Evolutionary conservation across 176 grass and related monocot genomes (phyloP), one percentile per base, ranked within the genome.

Genomic region (Oryza australiensis): DNA sequence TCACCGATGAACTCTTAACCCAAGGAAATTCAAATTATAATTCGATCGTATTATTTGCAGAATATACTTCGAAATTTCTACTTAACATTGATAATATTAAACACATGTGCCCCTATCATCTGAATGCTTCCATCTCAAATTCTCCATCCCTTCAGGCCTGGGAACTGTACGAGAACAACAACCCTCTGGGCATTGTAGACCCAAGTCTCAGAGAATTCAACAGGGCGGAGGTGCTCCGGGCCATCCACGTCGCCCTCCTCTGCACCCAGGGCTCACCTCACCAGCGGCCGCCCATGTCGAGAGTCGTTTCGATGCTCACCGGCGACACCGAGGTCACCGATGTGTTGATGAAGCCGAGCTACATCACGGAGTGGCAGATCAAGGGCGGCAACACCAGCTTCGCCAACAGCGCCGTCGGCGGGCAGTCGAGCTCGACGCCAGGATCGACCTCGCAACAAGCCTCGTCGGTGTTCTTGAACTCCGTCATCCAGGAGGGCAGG

Each of bases 311-410:
- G 38, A 97, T 94, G 90, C 53, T 97, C 12, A 8, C 75, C 2
- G 94, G 92, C 0, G 90, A 92, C 42, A 29, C 74, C 0, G 86
- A 90, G 48, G 69, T 85, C 9, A 43, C 9, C 0, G 68, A 85
- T 53, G 87, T 90, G 45, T 84, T 77, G 34, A 79, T 74, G 32
- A 94, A 68, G 76, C 92, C 94, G 1, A 90, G 92, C 69, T 94
- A 94, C 79, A 82, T 97, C 70, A 89, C 92, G 15, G 92, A 92
- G 41, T 94, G 88, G 89, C 87, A 97, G 62, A 84, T 90, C 84
- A 87, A 88, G 65, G 90, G 82, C 28, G 62, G 86, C 1, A 78
- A 80, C 62, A 82, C 64, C 73, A 88, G 66, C 74, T 88, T 75
- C 83, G 45, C 70, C 42, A 82, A 71, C 68, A 69, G 77, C 82